Evolutionary conservation across 148 eudicot species (phyloP), one percentile per base, ranked within the genome.

Genomic region (Fallopia convolvulus): DNA sequence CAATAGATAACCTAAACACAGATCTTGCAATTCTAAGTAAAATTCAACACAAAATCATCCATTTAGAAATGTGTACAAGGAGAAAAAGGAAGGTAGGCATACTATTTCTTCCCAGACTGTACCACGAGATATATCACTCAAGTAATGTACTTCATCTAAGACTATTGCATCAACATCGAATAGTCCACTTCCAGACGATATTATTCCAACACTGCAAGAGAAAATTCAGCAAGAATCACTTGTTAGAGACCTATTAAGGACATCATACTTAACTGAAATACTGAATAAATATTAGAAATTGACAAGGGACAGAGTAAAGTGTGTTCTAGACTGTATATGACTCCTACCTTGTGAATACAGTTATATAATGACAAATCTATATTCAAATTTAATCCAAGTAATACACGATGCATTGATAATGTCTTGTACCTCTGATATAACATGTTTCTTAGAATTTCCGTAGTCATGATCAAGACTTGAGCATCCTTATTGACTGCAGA

Each of bases 101-200:
- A 95, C 99, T 72, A 91, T 95, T 83, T 95, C 99, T 86, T 95
- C 99, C 99, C 99, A 95, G 68, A 95, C 99, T 77, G 99, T 92
- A 79, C 99, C 99, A 80, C 99, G 90, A 76, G 97, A 93, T 72
- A 91, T 91, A 85, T 95, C 99, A 82, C 99, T 95, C 53, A 95
- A 82, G 82, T 94, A 95, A 84, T 95, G 99, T 77, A 95, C 99
- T 95, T 95, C 99, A 89, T 95, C 99, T 84, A 95, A 85, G 83
- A 95, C 93, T 82, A 95, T 89, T 63, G 88, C 97, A 82, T 95
- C 97, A 78, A 91, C 99, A 83, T 88, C 88, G 60, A 86, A 87
- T 79, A 95, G 92, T 61, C 94, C 94, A 76, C 93, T 78, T 60
- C 89, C 93, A 44, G 97, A 89, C 66, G 97, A 88, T 77, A 80